phyloP scores from a whole-genome alignment of 2,329 filamentous ascomycete species.

The Didymella exigua region DNA sequence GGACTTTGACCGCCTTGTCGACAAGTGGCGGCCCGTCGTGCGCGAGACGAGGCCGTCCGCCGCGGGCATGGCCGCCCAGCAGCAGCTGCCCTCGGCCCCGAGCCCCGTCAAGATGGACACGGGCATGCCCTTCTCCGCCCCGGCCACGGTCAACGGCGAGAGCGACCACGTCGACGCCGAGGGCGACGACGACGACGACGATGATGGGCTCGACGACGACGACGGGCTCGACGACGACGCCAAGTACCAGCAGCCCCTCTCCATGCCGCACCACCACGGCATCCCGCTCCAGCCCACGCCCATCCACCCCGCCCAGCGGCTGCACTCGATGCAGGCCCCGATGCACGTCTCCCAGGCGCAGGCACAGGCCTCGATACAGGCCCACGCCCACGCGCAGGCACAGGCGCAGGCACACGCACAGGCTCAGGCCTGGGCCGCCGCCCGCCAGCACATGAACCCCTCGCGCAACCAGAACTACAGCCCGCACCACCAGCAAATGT shows the following conservation, averaged over 20 bases:
- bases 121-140: conserved; percentile 36
- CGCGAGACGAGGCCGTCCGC: conserved; percentile 37
- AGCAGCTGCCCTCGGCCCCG: conserved; percentile 43
- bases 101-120: conserved; percentile 30
- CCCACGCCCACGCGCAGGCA: conserved; percentile 33
- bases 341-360: conserved; percentile 40
- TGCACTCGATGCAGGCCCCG: conserved; percentile 32
- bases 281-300: conserved; percentile 41
- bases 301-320: conserved; percentile 35
- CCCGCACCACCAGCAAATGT: conserved; percentile 36
- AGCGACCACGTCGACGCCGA: conserved; percentile 47
- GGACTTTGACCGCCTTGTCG: conserved; percentile 50
- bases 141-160: conserved; percentile 44
- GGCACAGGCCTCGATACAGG: conserved; percentile 32
- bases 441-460: conserved; percentile 47
- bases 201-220: conserved; percentile 4
- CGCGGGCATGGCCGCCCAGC: conserved; percentile 44
- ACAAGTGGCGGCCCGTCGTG: conserved; percentile 48
- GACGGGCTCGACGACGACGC: conserved; percentile 7
- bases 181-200: conserved; percentile 33
- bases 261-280: conserved; percentile 20
- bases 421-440: conserved; percentile 40
- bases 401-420: conserved; percentile 37
- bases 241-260: conserved; percentile 23
- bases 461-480: conserved; percentile 42